These are phyloP conservation scores for Lachancea kluyveri DNA, from an alignment of 805 yeast genomes.

Conservation along the genomic window DNA sequence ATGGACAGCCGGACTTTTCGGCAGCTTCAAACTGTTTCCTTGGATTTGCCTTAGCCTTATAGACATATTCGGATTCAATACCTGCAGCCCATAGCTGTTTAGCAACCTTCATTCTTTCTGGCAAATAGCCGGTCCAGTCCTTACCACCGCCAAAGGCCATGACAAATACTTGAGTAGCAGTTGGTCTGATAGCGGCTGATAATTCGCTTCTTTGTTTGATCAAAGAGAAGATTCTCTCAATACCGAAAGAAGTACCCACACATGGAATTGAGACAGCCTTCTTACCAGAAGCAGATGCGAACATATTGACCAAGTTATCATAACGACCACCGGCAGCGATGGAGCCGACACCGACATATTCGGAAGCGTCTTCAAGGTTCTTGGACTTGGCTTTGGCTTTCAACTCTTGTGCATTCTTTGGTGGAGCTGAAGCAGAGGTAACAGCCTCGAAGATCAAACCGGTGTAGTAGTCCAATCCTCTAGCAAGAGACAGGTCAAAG, in stretches of 20 bases:
- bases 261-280: conserved; percentile 82
- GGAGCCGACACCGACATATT: conserved; percentile 96
- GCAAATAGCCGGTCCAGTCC: conserved; percentile 88
- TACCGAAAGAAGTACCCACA: conserved; percentile 95
- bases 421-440: conserved; percentile 94
- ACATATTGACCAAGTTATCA: conserved; percentile 96
- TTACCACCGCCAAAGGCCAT: conserved; percentile 99
- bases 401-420: conserved; percentile 65
- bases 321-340: conserved; percentile 99
- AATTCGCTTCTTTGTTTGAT: conserved; percentile 69
- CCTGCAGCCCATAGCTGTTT: conserved; percentile 82
- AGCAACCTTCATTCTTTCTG: conserved; percentile 86
- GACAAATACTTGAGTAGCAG: conserved; percentile 86
- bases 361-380: conserved; percentile 88
- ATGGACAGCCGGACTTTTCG: conserved; percentile 83
- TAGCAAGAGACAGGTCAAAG: conserved; percentile 90
- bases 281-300: conserved; percentile 75
- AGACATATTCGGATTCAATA: conserved; percentile 84
- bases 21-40: conserved; percentile 98
- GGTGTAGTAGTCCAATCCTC: conserved; percentile 97
- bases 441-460: conserved; percentile 97
- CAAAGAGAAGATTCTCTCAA: conserved; percentile 88
- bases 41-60: conserved; percentile 88
- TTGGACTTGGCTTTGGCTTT: conserved; percentile 39
- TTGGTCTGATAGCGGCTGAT: conserved; percentile 61